Evolutionary conservation across 1,284 basidiomycete species (phyloP).

Genomic region (Schizophyllum commune): DNA sequence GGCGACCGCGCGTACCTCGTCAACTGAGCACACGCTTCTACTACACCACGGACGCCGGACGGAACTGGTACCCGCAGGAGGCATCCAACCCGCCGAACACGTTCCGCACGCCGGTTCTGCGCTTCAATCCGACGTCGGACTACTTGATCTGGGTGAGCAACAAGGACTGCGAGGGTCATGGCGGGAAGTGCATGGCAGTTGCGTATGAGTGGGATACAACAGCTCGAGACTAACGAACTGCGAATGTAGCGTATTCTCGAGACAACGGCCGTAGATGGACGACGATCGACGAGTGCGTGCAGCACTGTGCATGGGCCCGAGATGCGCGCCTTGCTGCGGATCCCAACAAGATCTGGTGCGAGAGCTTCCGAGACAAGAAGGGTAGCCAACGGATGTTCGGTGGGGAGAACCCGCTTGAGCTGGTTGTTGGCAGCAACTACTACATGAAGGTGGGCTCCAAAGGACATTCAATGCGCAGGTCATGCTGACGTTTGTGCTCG

Average conservation of each 20-base stretch:
- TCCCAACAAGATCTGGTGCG: conserved; percentile 85
- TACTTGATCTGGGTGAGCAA: conserved; percentile 88
- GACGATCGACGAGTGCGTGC: conserved; percentile 79
- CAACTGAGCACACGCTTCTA: conserved; percentile 55
- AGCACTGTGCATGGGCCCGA: conserved; percentile 88
- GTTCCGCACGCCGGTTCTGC: conserved; percentile 70
- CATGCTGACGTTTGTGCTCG: neutral
- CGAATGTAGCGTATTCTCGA: conserved; percentile 48
- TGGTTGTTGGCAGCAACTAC: conserved; percentile 76
- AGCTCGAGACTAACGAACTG: no score
- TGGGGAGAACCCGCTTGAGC: conserved; percentile 64
- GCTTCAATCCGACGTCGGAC: conserved; percentile 87
- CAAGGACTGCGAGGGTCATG: conserved; percentile 45
- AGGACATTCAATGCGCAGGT: neutral
- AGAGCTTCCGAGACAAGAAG: conserved; percentile 77
- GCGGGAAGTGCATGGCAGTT: conserved; percentile 8
- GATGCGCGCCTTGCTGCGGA: conserved; percentile 77
- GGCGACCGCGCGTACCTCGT: conserved; percentile 86
- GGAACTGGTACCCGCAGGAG: conserved; percentile 55
- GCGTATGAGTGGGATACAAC: neutral
- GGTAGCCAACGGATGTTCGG: conserved; percentile 66
- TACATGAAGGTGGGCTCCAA: conserved; percentile 30
- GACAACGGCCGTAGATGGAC: conserved; percentile 79
- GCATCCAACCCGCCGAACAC: conserved; percentile 73
- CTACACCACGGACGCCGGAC: conserved; percentile 81